Conservation (phyloP, 331 rosid genomes). For the Stylosanthes scabra region DNA sequence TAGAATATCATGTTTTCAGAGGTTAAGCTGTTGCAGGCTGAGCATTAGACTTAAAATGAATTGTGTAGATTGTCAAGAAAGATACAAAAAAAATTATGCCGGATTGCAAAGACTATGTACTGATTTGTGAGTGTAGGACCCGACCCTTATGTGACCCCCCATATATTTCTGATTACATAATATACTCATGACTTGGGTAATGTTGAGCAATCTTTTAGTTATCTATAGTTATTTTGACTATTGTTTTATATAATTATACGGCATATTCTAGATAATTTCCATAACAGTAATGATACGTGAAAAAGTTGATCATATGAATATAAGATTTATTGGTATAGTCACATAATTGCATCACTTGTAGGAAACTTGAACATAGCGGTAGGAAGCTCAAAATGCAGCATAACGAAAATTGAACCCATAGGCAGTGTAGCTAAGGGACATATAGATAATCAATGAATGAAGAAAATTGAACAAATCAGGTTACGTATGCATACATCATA, state of each 20-base stretch:
- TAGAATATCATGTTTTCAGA: constrained; percentile 38
- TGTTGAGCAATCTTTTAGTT: neutral
- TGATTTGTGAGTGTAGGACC: constrained; percentile 41
- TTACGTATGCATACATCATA: too few relatives aligned
- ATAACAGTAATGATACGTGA: too few relatives aligned
- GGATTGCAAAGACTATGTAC: constrained; percentile 21
- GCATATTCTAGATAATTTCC: neutral
- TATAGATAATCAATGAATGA: too few relatives aligned
- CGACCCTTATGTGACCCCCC: neutral
- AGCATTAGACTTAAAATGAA: constrained; percentile 32
- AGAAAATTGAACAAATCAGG: too few relatives aligned
- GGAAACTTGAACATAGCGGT: neutral
- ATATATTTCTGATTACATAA: constrained; percentile 17
- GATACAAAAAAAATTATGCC: constrained; percentile 22
- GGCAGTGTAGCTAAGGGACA: too few relatives aligned
- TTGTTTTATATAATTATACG: neutral
- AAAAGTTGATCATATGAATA: too few relatives aligned
- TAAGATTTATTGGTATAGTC: too few relatives aligned
- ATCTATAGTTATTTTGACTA: neutral
- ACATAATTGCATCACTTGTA: neutral
- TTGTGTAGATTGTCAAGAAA: constrained; percentile 39
- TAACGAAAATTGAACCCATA: too few relatives aligned
- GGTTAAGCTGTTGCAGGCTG: constrained; percentile 35
- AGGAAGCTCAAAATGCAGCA: neutral
- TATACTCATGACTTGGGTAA: constrained; percentile 18